Base-by-base conservation (phyloP, 192 early-diverging fungal genomes). In the Gryganskiella cystojenkinii region DNA sequence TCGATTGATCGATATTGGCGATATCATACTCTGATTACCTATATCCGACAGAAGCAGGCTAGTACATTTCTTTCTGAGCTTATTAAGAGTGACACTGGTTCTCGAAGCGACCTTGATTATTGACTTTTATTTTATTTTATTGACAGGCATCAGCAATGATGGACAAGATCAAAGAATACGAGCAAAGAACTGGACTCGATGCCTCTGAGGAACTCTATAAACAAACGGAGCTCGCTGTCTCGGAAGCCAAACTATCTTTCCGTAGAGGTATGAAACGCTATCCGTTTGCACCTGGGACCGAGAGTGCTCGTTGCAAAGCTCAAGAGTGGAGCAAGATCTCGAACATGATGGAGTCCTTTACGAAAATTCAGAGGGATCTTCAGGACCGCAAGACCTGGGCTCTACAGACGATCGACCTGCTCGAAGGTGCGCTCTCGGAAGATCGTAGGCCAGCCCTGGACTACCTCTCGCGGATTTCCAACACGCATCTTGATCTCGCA, bases 261-360 rank as follows among this genome's bases (percentile, higher is more conserved):
- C 46, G 42, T 25, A 54, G 35, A 11, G 70, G 70, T 14, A 64
- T 72, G 22, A 28, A 31, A 10, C 25, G 6, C 17, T 58, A 72
- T 8, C 70, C 70, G 42, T 50, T 4, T 47, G 10, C 15, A 17
- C 42, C 35, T 5, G 0, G 22, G 10, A 19, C 50, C 3, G 30
- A 49, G 13, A 24, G 25, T 2, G 63, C 51, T 1, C 14, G 28
- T 10, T 53, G 52, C 31, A 61, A 55, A 43, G 57, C 44, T 19
- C 3, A 49, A n/a, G 63, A 74, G 28, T 74, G 64, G 63, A 54
- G 9, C 22, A 35, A 33, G 9, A 65, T 74, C 49, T 62, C 71
- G 4, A n/a, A 40, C 4, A 20, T 60, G 30, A 31, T 56, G 10
- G 42, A 59, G 37, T 28, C 57, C 0, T 66, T 45, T 24, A 22